Percentiles rank a stretch among this genome's conserved stretches.
Conservation (phyloP, 2,329 filamentous ascomycete species). For the Aspergillus unguis region DNA sequence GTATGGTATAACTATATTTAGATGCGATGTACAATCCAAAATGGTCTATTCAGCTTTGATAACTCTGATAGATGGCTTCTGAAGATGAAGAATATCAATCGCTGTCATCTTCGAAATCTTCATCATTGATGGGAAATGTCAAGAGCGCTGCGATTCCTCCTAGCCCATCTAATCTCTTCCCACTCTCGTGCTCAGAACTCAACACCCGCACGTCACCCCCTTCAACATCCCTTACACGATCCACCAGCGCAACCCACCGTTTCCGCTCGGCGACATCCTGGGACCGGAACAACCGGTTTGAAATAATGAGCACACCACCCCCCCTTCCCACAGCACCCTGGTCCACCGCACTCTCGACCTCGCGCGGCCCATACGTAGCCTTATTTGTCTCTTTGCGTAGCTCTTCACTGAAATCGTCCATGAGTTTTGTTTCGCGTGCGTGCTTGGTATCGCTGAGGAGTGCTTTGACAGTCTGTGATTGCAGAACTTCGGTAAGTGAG, state of each 20-base stretch:
- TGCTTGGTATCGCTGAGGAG: constrained; percentile 86
- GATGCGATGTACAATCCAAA: no score
- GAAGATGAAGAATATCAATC: constrained; percentile 6
- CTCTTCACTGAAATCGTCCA: constrained; percentile 78
- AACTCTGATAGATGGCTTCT: no score
- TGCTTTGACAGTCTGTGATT: constrained; percentile 71
- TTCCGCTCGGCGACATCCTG: constrained; percentile 72
- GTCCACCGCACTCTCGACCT: constrained; percentile 77
- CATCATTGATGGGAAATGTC: constrained; percentile 83
- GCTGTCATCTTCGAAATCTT: constrained; percentile 49
- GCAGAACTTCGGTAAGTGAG: constrained; percentile 80
- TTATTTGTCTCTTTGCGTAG: constrained; percentile 80
- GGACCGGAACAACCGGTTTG: constrained; percentile 81
- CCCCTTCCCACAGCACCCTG: constrained; percentile 86
- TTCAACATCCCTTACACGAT: constrained; percentile 73
- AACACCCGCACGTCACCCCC: constrained; percentile 87
- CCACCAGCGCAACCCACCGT: constrained; percentile 79
- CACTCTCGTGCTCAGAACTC: constrained; percentile 92
- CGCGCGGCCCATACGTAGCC: constrained; percentile 83
- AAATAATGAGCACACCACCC: constrained; percentile 80
- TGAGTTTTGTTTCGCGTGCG: constrained; percentile 73
- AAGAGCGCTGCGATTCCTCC: constrained; percentile 87
- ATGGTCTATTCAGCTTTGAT: no score
- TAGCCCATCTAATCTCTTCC: constrained; percentile 74
- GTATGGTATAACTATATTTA: no score